Base-by-base conservation (phyloP, 306 rosid species). In the Medicago arabica region DNA sequence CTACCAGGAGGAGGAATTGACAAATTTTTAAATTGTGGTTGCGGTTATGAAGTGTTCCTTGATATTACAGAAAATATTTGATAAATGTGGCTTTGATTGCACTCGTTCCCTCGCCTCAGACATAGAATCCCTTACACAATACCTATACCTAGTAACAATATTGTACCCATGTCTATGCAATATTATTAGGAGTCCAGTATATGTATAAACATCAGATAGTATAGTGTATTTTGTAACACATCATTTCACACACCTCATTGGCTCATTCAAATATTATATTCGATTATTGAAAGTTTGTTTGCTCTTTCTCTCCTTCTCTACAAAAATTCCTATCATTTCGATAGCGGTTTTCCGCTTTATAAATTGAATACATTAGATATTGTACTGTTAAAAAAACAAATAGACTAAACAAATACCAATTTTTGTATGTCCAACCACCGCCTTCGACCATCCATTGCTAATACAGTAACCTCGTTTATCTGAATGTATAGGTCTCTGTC, bases 401-500 rank as follows among this genome's bases (percentile, higher is more conserved):
- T 15, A 61, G 67, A 61, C 67, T 14, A 69, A 31, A 50, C 28
- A 76, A 83, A 84, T 75, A 96, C 99, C 97, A 92, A 82, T 85
- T 92, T 90, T 75, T 86, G 88, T 81, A 92, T 80, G 86, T 96
- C 98, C 92, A 96, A 78, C 99, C 99, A 96, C 78, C 98, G 87
- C 80, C 97, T 88, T 66, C 99, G 92, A 84, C 99, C 99, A 88
- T 96, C 99, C 99, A 96, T 96, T 63, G 99, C 99, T 82, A 96
- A 85, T 71, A 96, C 92, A 67, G 99, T 81, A 75, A 96, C 90
- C 36, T 88, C 90, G 76, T 83, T 80, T 36, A 86, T 89, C 85
- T 89, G 85, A 75, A 96, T 90, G 84, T 89, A 90, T 46, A 96
- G 82, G 80, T 96, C 99, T 81, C 87, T 96, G 83, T 96, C 99